phyloP scores from a whole-genome alignment of 768 basidiomycete species.

The Leccinum barrowsii region DNA sequence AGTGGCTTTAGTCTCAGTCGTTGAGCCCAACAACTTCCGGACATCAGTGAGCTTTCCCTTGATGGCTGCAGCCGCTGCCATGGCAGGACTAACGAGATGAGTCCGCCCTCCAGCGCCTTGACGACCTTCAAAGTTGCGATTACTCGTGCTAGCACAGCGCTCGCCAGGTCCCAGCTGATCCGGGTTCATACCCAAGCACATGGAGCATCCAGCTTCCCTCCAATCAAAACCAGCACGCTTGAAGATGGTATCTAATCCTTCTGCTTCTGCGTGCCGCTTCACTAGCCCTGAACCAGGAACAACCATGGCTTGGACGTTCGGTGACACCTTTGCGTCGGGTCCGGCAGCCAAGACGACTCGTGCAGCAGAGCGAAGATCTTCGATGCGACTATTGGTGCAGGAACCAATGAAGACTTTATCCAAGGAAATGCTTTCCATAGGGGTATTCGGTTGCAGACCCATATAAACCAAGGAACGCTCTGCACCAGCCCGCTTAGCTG shows the following conservation, averaged over 20 bases:
- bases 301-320: conserved; percentile 80
- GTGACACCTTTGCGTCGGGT: conserved; percentile 67
- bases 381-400: conserved; percentile 92
- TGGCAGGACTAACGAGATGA: conserved; percentile 85
- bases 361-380: conserved; percentile 84
- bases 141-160: conserved; percentile 89
- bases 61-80: conserved; percentile 90
- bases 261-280: conserved; percentile 87
- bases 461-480: conserved; percentile 81
- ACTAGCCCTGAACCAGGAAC: conserved; percentile 90
- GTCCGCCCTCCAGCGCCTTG: conserved; percentile 86
- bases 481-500: conserved; percentile 63
- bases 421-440: conserved; percentile 73
- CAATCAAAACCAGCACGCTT: conserved; percentile 92
- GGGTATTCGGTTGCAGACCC: conserved; percentile 76
- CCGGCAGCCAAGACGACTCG: conserved; percentile 73
- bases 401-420: conserved; percentile 95
- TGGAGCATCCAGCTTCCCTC: conserved; percentile 94
- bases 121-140: conserved; percentile 91
- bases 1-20: conserved; percentile 37
- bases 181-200: conserved; percentile 96
- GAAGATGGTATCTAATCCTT: conserved; percentile 83
- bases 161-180: conserved; percentile 81
- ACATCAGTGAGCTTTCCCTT: conserved; percentile 84
- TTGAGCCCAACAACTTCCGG: conserved; percentile 61